phyloP scores from a whole-genome alignment of 2,329 filamentous ascomycete genomes.

The Madurella mycetomatis region DNA sequence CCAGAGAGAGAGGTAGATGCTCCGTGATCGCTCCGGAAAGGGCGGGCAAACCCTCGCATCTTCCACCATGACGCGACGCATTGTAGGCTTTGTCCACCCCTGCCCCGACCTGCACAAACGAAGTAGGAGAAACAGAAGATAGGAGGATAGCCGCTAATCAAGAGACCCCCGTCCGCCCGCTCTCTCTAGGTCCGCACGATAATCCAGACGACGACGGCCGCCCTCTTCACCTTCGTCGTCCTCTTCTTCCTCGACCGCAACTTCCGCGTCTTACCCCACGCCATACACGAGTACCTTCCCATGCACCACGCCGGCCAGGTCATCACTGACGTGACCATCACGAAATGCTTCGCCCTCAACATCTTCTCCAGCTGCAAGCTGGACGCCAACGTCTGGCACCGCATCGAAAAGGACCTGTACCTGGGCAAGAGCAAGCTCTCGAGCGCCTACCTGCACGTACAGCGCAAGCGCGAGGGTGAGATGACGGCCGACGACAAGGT shows the following conservation, averaged over 20 bases:
- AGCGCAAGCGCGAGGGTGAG: conserved; percentile 82
- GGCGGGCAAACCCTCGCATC: conserved; percentile 5
- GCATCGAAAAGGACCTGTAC: conserved; percentile 85
- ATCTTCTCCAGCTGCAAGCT: conserved; percentile 71
- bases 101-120: background rate
- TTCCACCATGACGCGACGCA: conserved; percentile 30
- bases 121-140: too few species aligned
- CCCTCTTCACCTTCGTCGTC: conserved; percentile 63
- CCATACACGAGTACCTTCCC: conserved; percentile 83
- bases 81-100: conserved; percentile 23
- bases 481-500: conserved; percentile 69
- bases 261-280: conserved; percentile 78
- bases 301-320: conserved; percentile 79
- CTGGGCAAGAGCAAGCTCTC: conserved; percentile 68
- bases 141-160: background rate
- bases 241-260: conserved; percentile 81
- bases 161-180: background rate
- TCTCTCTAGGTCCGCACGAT: conserved; percentile 68
- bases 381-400: conserved; percentile 68
- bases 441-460: conserved; percentile 75
- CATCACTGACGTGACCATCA: conserved; percentile 78
- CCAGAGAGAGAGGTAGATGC: conserved; percentile 9
- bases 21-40: conserved; percentile 2
- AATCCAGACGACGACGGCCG: conserved; percentile 67
- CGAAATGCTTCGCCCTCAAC: conserved; percentile 71